Conservation (phyloP, 2,329 filamentous ascomycete genomes). For the Phaeosphaeria sp. region DNA sequence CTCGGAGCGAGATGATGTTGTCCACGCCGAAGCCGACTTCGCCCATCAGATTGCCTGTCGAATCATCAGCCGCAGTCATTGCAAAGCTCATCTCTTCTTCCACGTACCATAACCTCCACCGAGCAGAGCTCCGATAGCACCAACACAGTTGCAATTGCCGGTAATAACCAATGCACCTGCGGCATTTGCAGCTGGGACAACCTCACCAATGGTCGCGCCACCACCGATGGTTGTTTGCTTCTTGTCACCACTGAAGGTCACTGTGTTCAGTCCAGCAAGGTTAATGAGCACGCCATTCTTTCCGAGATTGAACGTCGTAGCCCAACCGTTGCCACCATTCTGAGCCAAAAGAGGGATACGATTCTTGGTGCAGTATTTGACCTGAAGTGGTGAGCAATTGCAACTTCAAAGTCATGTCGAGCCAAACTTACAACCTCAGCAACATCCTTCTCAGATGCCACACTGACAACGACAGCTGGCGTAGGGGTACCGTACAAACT, state of each 20-base stretch:
- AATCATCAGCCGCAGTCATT: neutral
- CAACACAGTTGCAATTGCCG: slow-evolving; percentile 44
- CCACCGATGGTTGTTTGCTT: slow-evolving; percentile 35
- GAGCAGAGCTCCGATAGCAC: slow-evolving; percentile 35
- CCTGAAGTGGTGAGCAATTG: slow-evolving; percentile 12
- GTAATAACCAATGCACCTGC: slow-evolving; percentile 35
- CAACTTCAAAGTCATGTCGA: neutral
- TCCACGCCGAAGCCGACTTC: slow-evolving; percentile 62
- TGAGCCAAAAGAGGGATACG: slow-evolving; percentile 35
- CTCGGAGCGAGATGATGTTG: slow-evolving; percentile 48
- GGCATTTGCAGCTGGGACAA: slow-evolving; percentile 49
- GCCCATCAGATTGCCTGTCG: slow-evolving; percentile 57
- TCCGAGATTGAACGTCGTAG: slow-evolving; percentile 28
- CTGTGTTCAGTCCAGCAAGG: slow-evolving; percentile 30
- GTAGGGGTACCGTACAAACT: slow-evolving; percentile 26
- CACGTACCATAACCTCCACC: slow-evolving; percentile 61
- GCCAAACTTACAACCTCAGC: slow-evolving; percentile 20
- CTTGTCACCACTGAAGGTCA: slow-evolving; percentile 32
- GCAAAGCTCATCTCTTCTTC: too few relatives aligned
- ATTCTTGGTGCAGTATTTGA: slow-evolving; percentile 28
- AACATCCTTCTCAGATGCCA: slow-evolving; percentile 28
- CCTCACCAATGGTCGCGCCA: slow-evolving; percentile 46
- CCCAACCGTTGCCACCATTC: slow-evolving; percentile 39
- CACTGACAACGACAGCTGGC: slow-evolving; percentile 28
- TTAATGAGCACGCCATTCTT: slow-evolving; percentile 39